Evolutionary conservation across 2,329 filamentous ascomycete species (phyloP).

Genomic region (Apiospora kogelbergensis): DNA sequence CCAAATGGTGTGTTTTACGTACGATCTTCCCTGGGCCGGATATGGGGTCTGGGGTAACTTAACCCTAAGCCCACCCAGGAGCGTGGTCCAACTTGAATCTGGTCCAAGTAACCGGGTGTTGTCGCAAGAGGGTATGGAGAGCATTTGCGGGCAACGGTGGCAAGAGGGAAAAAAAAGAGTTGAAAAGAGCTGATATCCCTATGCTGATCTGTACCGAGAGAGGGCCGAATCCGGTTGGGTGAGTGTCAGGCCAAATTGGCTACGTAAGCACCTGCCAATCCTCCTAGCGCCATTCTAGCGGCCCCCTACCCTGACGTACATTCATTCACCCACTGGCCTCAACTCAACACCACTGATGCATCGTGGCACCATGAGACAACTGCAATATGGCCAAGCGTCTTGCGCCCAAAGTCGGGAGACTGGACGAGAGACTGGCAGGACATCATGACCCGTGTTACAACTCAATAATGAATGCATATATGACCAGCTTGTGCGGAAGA

Average conservation of each 20-base stretch:
- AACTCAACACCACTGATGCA: neutral
- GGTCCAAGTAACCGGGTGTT: neutral
- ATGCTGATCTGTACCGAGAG: neutral
- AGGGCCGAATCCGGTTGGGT: neutral
- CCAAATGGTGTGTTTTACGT: neutral
- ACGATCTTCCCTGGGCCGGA: neutral
- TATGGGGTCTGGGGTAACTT: neutral
- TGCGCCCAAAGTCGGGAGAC: too few relatives aligned
- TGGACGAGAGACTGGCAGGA: too few relatives aligned
- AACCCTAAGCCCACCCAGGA: neutral
- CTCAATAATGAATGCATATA: too few relatives aligned
- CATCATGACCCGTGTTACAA: too few relatives aligned
- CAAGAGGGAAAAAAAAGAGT: neutral
- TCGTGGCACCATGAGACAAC: neutral
- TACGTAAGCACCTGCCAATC: neutral
- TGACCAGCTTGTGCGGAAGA: too few relatives aligned
- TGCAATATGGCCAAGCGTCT: neutral
- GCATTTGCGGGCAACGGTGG: neutral
- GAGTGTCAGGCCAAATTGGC: neutral
- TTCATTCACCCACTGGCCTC: neutral
- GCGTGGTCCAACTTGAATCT: neutral
- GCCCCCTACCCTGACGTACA: neutral
- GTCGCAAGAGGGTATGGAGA: neutral
- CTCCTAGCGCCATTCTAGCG: neutral
- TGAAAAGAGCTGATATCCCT: neutral